phyloP scores from a whole-genome alignment of 805 yeast species.

The Schwanniomyces sp. region DNA sequence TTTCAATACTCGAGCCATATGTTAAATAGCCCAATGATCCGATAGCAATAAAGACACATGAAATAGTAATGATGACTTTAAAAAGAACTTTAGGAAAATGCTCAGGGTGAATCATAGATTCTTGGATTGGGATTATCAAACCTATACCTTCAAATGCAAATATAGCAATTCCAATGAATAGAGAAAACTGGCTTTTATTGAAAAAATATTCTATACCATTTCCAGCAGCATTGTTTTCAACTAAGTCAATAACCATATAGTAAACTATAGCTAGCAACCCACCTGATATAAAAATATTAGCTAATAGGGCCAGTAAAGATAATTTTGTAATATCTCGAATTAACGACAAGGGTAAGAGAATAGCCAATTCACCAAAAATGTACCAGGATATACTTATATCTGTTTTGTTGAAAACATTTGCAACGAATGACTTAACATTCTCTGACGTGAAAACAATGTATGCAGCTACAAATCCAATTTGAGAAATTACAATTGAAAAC shows the following conservation, averaged over 20 bases:
- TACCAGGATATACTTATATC: conserved; percentile 41
- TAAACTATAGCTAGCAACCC: conserved; percentile 67
- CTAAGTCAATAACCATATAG: conserved; percentile 50
- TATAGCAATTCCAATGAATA: conserved; percentile 80
- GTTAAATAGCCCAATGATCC: conserved; percentile 72
- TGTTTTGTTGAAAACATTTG: conserved; percentile 46
- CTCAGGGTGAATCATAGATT: conserved; percentile 75
- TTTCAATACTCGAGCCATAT: conserved; percentile 61
- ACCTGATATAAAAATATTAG: conserved; percentile 64
- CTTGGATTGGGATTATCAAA: conserved; percentile 76
- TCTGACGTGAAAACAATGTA: conserved; percentile 79
- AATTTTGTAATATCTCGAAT: conserved; percentile 75
- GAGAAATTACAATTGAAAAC: conserved; percentile 65
- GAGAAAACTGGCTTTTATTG: conserved; percentile 60
- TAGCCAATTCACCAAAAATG: conserved; percentile 53
- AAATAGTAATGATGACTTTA: conserved; percentile 62
- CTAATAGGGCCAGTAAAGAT: conserved; percentile 69
- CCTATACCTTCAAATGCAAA: conserved; percentile 91
- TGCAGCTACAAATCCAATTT: conserved; percentile 79
- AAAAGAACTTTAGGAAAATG: conserved; percentile 66
- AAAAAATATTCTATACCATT: conserved; percentile 50
- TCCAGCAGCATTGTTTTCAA: conserved; percentile 44
- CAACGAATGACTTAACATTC: conserved; percentile 62
- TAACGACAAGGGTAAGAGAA: conserved; percentile 68
- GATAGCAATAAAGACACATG: conserved; percentile 57